Conservation (phyloP, 2,329 filamentous ascomycete genomes). For the Fusarium cicatricum region DNA sequence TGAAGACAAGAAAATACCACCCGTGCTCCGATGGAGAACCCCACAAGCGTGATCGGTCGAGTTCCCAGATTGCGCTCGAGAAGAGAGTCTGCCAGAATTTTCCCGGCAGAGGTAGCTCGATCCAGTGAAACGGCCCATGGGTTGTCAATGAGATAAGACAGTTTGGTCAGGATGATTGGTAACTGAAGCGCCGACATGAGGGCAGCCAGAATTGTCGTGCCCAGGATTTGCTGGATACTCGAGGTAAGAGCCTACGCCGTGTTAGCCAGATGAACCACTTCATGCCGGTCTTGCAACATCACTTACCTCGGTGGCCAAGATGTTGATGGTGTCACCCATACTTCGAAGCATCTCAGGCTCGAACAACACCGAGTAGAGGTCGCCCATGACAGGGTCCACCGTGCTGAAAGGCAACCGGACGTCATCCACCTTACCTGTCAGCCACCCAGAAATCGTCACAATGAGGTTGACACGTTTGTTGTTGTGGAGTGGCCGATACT, state of each 20-base stretch:
- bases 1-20: slow-evolving; percentile 92
- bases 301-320: slow-evolving; percentile 92
- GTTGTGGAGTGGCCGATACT: slow-evolving; percentile 95
- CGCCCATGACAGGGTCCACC: slow-evolving; percentile 96
- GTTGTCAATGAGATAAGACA: slow-evolving; percentile 97
- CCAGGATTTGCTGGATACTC: slow-evolving; percentile 93
- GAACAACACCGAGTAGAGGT: slow-evolving; percentile 96
- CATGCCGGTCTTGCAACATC: not conserved
- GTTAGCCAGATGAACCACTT: slow-evolving; percentile 1
- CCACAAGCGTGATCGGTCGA: slow-evolving; percentile 89
- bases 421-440: slow-evolving; percentile 97
- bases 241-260: slow-evolving; percentile 81
- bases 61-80: slow-evolving; percentile 92
- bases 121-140: slow-evolving; percentile 98
- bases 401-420: slow-evolving; percentile 96
- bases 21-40: slow-evolving; percentile 90
- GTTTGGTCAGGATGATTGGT: slow-evolving; percentile 91
- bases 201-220: slow-evolving; percentile 84
- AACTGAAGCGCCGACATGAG: slow-evolving; percentile 93
- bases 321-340: slow-evolving; percentile 99
- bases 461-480: slow-evolving; percentile 98
- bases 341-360: slow-evolving; percentile 97
- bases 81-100: slow-evolving; percentile 93
- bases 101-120: slow-evolving; percentile 84
- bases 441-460: slow-evolving; percentile 95